A percentile compares a stretch with the other conserved stretches of the same genome.
These are phyloP conservation scores for Mycena epipterygia DNA, from an alignment of 768 basidiomycete species.

Conservation along the genomic window DNA sequence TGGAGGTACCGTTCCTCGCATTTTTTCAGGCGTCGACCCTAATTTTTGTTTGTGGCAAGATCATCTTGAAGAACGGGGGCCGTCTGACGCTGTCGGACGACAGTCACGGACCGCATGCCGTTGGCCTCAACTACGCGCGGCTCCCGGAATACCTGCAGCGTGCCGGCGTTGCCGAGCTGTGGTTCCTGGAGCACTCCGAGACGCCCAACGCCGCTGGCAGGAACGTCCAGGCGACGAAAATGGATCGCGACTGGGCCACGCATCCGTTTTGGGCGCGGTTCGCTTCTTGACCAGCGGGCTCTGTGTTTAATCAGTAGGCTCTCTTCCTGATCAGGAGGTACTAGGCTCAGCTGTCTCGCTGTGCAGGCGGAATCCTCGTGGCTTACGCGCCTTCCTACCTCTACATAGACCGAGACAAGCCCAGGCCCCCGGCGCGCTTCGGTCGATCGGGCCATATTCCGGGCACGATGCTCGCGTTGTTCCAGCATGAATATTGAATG, in stretches of 20 bases:
- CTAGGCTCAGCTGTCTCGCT: too few species aligned
- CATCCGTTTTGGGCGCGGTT: constrained; percentile 68
- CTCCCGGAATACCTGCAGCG: constrained; percentile 74
- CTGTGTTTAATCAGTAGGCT: neutral
- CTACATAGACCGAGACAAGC: neutral
- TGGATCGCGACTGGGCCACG: constrained; percentile 69
- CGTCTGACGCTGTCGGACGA: constrained; percentile 93
- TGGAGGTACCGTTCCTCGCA: constrained; percentile 63
- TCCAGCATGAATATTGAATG: neutral
- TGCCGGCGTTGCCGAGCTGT: constrained; percentile 73
- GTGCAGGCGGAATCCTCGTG: constrained; percentile 9
- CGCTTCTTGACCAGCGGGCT: constrained; percentile 23
- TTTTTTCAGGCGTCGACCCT: constrained; percentile 1
- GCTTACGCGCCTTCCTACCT: neutral
- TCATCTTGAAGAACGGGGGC: constrained; percentile 78
- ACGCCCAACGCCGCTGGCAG: constrained; percentile 63
- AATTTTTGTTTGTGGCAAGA: constrained; percentile 54
- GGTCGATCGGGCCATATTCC: constrained; percentile 20
- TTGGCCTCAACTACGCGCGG: constrained; percentile 87
- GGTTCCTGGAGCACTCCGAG: constrained; percentile 65
- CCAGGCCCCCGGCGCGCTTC: constrained; percentile 4
- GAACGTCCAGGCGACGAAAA: constrained; percentile 55
- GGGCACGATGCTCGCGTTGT: neutral
- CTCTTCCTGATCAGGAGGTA: too few species aligned
- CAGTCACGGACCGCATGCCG: constrained; percentile 90